A percentile compares a stretch with the other conserved stretches of the same genome.
Evolutionary conservation across 768 basidiomycete genomes (phyloP).

Genomic region (Dictyophora rubrovolvata): DNA sequence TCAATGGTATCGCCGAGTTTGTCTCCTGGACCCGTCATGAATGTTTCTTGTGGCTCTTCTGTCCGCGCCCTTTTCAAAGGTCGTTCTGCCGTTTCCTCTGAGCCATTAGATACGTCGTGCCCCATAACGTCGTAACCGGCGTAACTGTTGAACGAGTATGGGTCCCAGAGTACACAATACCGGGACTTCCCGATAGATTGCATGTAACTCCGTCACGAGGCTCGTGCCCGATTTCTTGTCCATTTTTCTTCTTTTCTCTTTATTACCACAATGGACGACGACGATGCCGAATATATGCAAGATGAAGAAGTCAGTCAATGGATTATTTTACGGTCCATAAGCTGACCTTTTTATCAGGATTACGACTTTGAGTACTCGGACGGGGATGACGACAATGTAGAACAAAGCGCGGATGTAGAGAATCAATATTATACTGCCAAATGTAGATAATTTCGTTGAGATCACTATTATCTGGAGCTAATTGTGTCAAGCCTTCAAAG

Average conservation of each 20-base stretch:
- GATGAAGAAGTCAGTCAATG: conserved; percentile 58
- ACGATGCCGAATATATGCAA: conserved; percentile 92
- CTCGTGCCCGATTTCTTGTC: neutral
- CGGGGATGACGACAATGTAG: conserved; percentile 58
- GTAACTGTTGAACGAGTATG: neutral
- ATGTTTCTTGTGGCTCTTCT: neutral
- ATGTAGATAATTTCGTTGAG: conserved; percentile 39
- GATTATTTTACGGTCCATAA: conserved; percentile 8
- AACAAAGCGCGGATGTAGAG: conserved; percentile 82
- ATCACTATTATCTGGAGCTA: neutral
- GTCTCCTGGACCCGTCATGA: neutral
- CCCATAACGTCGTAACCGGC: neutral
- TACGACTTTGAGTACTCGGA: conserved; percentile 97
- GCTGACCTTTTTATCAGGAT: conserved; percentile 39
- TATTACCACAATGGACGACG: conserved; percentile 63
- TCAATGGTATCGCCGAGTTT: conserved; percentile 1
- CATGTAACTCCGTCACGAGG: no score
- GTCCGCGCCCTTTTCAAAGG: neutral
- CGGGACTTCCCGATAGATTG: no score
- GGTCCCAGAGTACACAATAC: neutral
- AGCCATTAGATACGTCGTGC: neutral
- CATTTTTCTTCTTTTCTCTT: neutral
- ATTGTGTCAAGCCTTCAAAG: conserved; percentile 63
- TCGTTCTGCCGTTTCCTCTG: neutral
- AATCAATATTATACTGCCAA: conserved; percentile 99